phyloP scores from a whole-genome alignment of 2,329 filamentous ascomycete species.

The Aureobasidium vineae region DNA sequence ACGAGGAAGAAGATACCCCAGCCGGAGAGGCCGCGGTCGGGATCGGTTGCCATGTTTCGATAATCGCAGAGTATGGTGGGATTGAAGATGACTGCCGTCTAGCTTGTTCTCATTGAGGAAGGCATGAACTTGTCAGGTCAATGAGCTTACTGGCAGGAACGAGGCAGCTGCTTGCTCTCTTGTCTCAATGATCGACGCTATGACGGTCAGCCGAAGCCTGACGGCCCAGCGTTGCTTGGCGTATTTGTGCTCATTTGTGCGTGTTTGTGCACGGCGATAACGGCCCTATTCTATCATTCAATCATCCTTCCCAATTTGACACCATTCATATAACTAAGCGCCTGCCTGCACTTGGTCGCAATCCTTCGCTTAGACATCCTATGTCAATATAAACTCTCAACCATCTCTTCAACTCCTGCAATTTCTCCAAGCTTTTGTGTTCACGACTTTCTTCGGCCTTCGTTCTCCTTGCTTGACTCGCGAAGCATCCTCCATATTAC shows the following conservation, averaged over 20 bases:
- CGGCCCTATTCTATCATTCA: background rate
- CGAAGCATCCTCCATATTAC: background rate
- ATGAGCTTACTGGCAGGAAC: background rate
- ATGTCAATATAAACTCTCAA: background rate
- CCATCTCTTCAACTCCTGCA: too few relatives aligned
- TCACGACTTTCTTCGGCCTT: background rate
- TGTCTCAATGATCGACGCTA: background rate
- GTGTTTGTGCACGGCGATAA: conserved; percentile 8
- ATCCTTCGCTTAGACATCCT: background rate
- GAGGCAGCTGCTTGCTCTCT: conserved; percentile 7
- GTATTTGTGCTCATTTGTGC: background rate
- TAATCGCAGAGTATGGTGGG: background rate
- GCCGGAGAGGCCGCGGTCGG: conserved; percentile 31
- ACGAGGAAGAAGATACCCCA: conserved; percentile 70
- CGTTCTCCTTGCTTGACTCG: background rate
- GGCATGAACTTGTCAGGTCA: conserved; percentile 13
- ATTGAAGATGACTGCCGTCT: background rate
- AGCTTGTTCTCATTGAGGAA: conserved; percentile 3
- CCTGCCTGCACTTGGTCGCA: background rate
- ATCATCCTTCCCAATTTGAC: conserved; percentile 9
- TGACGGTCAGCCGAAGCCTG: conserved; percentile 9
- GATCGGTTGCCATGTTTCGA: conserved; percentile 24
- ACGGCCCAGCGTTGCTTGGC: background rate
- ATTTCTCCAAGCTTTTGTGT: too few relatives aligned
- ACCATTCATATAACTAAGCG: conserved; percentile 11